Percentiles rank a stretch among this genome's conserved stretches.
Conservation (phyloP, 306 rosid species). For the Lathyrus aphaca region DNA sequence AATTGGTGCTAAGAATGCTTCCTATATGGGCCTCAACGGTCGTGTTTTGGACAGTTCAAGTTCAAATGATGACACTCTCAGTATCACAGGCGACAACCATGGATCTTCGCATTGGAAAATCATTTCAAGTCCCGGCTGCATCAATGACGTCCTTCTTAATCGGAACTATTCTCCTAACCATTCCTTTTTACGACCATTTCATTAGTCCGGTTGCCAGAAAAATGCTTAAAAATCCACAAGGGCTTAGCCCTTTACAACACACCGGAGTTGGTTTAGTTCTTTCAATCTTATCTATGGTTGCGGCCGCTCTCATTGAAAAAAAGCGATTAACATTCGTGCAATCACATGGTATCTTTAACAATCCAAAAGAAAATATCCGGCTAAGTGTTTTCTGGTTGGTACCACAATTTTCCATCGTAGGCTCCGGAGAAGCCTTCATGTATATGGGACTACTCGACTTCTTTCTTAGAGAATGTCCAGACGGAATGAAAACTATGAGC, state of each 20-base stretch:
- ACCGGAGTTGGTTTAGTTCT: constrained; percentile 67
- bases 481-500: constrained; percentile 95
- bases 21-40: constrained; percentile 93
- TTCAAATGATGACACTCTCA: constrained; percentile 87
- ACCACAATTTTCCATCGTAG: constrained; percentile 80
- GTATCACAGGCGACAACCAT: constrained; percentile 87
- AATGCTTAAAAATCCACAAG: constrained; percentile 60
- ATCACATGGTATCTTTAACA: constrained; percentile 37
- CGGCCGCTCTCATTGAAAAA: constrained; percentile 57
- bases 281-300: constrained; percentile 61
- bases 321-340: constrained; percentile 52
- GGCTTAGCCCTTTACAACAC: constrained; percentile 69
- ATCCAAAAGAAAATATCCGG: constrained; percentile 43
- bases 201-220: constrained; percentile 52
- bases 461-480: constrained; percentile 80
- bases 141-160: constrained; percentile 78
- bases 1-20: constrained; percentile 64
- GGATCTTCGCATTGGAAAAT: constrained; percentile 71
- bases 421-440: constrained; percentile 79
- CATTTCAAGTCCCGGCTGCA: constrained; percentile 74
- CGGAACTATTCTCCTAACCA: constrained; percentile 64
- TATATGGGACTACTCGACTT: constrained; percentile 83
- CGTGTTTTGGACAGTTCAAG: constrained; percentile 75
- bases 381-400: constrained; percentile 74
- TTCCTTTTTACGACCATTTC: constrained; percentile 72